phyloP scores from a whole-genome alignment of 2,329 filamentous ascomycete genomes.

The Talaromyces sp. region DNA sequence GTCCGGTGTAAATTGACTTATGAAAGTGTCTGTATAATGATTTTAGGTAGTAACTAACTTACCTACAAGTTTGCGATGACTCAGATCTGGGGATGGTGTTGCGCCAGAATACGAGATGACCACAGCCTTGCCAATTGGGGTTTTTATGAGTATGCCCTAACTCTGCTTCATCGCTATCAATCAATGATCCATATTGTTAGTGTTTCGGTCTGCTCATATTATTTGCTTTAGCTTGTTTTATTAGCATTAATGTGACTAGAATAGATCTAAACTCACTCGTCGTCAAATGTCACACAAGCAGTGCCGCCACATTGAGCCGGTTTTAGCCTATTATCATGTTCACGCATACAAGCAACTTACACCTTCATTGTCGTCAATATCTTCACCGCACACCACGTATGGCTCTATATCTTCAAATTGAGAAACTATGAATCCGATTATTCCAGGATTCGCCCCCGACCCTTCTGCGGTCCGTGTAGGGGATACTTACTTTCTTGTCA shows the following conservation, averaged over 20 bases:
- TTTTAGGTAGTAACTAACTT: background rate
- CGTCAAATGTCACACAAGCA: background rate
- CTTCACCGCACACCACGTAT: background rate
- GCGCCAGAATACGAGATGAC: background rate
- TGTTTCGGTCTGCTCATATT: no score
- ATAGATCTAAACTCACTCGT: no score
- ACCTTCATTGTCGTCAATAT: background rate
- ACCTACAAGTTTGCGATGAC: background rate
- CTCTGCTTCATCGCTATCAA: background rate
- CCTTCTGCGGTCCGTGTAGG: conserved; percentile 19
- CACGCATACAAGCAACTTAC: background rate
- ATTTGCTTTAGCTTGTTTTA: no score
- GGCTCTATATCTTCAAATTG: background rate
- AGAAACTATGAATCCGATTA: conserved; percentile 17
- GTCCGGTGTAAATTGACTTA: background rate
- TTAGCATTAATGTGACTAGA: no score
- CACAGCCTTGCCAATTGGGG: background rate
- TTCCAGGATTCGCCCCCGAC: conserved; percentile 22
- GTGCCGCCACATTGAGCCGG: background rate
- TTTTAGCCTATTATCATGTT: background rate
- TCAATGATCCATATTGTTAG: no score
- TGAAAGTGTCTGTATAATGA: background rate
- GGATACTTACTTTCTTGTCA: conserved; percentile 44
- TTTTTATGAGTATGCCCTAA: background rate
- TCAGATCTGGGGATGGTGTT: background rate